Base-by-base conservation (phyloP, 768 basidiomycete species). In the Trametes maxima region DNA sequence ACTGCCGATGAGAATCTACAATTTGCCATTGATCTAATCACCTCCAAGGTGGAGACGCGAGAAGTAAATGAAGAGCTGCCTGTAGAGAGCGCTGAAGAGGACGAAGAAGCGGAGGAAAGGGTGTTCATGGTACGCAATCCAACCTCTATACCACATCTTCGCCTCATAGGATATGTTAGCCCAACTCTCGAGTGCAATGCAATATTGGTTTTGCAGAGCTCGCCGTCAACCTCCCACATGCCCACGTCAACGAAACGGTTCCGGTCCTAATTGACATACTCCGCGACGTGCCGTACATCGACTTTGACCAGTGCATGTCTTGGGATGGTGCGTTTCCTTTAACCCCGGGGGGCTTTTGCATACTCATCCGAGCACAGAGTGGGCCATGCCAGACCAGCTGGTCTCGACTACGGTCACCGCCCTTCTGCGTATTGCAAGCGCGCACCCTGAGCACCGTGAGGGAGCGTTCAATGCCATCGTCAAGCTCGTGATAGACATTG, bases 331-430 rank as follows among this genome's bases (percentile, higher is more conserved):
- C 54, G 76, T 59, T 21, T 5, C 43, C 6, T 56, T 14, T 25
- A 25, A 61, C 25, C 14, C 28, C 5, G 21, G 13, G 8, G 37
- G 6, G 21, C 35, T 48, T 24, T 19, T 4, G 2, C 21, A 13
- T 6, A 13, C 36, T 24, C 11, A 58, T 24, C 7, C 8, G 14
- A 5, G 12, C 6, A 25, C 60, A 94, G 93, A 92, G 65, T 94
- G 92, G 92, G 83, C 92, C 2, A 79, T 92, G 35, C 88, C 94
- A 39, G 91, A 95, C 73, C 90, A 94, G 68, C 82, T 95, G 42
- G 87, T 91, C 1, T 90, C 81, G 69, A 86, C 89, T 1, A 92
- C 87, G 3, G 82, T 92, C 22, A 89, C 88, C 4, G 89, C 92
- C 12, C 76, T 94, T 8, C 78, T 95, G 46, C 79, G 84, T 53